These are phyloP conservation scores for Protostelium mycophagum DNA, from an alignment of 78 protist species.

Conservation along the genomic window DNA sequence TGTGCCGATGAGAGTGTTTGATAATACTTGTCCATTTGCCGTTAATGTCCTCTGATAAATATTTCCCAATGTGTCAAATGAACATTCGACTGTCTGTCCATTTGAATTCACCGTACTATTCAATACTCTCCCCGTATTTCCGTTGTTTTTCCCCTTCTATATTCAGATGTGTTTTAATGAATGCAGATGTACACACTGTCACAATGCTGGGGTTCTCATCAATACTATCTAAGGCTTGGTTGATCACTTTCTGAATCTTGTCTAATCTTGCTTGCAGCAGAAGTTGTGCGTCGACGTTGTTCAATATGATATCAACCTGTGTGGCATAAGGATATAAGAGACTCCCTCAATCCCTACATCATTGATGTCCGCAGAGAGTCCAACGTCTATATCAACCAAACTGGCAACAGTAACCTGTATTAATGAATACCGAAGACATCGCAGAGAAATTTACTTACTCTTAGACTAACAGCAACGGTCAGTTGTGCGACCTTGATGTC, in stretches of 20 bases:
- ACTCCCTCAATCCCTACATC: background rate
- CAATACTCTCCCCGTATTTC: background rate
- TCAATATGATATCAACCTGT: background rate
- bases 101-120: background rate
- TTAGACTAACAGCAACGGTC: background rate
- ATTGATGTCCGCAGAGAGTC: background rate
- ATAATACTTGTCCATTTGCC: background rate
- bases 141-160: background rate
- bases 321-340: background rate
- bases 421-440: no score
- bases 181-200: background rate
- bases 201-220: background rate
- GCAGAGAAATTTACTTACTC: no score
- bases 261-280: background rate
- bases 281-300: background rate
- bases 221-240: background rate
- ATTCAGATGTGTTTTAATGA: background rate
- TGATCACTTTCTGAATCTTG: background rate
- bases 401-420: background rate
- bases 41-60: background rate
- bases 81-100: background rate
- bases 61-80: background rate
- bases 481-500: background rate
- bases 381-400: background rate
- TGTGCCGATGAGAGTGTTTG: background rate